Evolutionary conservation across 176 grass and related monocot species (phyloP).

Genomic region (Phyllostachys edulis): DNA sequence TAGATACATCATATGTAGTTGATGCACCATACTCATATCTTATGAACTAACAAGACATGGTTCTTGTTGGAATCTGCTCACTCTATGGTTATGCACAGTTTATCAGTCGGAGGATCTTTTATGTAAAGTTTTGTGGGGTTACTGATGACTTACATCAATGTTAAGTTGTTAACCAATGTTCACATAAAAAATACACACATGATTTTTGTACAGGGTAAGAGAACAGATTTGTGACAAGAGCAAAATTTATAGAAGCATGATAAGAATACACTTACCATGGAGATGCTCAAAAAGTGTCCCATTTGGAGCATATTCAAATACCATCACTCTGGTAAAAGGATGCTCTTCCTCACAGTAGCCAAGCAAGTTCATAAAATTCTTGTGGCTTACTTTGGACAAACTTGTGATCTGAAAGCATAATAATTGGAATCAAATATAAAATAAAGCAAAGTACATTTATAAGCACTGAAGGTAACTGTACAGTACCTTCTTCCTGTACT

Average conservation of each 20-base stretch:
- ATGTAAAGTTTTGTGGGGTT: background rate
- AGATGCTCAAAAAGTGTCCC: slow-evolving; percentile 80
- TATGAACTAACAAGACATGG: background rate
- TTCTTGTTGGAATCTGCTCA: background rate
- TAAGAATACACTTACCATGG: slow-evolving; percentile 45
- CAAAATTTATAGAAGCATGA: background rate
- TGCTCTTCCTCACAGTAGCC: slow-evolving; percentile 68
- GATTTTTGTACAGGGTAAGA: background rate
- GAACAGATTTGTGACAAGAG: background rate
- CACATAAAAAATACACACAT: background rate
- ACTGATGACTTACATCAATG: background rate
- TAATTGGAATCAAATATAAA: slow-evolving; percentile 1
- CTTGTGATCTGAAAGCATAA: slow-evolving; percentile 51
- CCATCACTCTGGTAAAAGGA: slow-evolving; percentile 75
- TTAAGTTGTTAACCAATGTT: background rate
- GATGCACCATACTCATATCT: background rate
- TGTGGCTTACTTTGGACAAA: slow-evolving; percentile 65
- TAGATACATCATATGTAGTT: background rate
- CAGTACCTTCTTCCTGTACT: slow-evolving; percentile 77
- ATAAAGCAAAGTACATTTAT: background rate
- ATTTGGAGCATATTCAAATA: slow-evolving; percentile 86
- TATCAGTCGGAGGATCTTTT: background rate
- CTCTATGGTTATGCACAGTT: background rate
- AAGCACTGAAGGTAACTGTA: background rate
- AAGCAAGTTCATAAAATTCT: slow-evolving; percentile 80